Base-by-base conservation (phyloP, 2,329 filamentous ascomycete species). In the Phialemoniopsis sp. region DNA sequence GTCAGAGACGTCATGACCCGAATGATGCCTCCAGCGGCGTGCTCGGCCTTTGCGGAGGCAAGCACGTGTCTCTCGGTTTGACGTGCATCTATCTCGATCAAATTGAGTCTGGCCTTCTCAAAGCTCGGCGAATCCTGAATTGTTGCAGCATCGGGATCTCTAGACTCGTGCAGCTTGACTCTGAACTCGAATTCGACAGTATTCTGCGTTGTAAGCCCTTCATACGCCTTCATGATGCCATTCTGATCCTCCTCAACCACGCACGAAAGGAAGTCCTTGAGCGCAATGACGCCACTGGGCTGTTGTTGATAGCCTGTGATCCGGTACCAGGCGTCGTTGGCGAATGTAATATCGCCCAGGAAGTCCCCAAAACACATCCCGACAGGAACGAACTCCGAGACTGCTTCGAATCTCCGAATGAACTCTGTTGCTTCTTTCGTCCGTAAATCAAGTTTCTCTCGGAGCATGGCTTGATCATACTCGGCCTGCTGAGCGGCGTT, bases 311-410 rank as follows among this genome's bases (percentile, higher is more conserved):
- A 62, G 2, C 72, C 70, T 2, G 70, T 74, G 29, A 78, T 73
- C 30, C 67, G 64, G 48, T 73, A 67, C 66, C 71, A 89, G 8
- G 81, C 78, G 36, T 85, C 76, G 51, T 89, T 89, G 43, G 82
- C 84, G 54, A 84, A 88, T 1, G 73, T 78, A 41, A 89, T 76
- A 30, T 75, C 73, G 12, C 84, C 85, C 36, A 73, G 65, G 2
- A 72, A 67, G 51, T 85, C 76, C 10, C 81, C 78, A 42, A 89
- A 85, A 51, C 82, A 86, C 62, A 89, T 82, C 14, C 85, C 85
- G 2, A 87, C 80, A 0, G 85, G 85, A 3, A 85, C 80, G 37
- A 87, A 82, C 49, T 87, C 82, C 3, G 84, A 80, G 60, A 89
- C 82, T 5, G 78, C 70, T 8, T 80, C 80, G 47, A 88, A 87